Conservation (phyloP, 805 yeast genomes). For the Lachancea nothofagi region DNA sequence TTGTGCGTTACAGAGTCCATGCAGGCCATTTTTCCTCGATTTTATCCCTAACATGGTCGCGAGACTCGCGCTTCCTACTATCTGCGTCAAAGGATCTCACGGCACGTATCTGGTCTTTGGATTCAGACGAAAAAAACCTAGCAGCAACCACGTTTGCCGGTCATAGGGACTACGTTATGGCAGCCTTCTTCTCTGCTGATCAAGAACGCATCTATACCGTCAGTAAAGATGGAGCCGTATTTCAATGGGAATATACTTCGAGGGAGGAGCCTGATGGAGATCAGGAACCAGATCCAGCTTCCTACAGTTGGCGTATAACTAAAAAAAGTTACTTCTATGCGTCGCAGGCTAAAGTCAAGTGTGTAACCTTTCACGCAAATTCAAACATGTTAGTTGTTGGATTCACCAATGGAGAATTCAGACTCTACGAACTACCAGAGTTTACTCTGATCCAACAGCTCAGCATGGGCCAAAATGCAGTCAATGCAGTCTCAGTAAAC, state of each 20-base stretch:
- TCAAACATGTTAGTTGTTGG: conserved; percentile 81
- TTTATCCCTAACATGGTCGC: conserved; percentile 77
- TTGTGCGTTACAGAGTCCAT: conserved; percentile 80
- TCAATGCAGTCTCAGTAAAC: conserved; percentile 76
- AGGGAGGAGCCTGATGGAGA: conserved; percentile 43
- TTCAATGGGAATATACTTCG: conserved; percentile 81
- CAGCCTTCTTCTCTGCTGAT: conserved; percentile 78
- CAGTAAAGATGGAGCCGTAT: conserved; percentile 91
- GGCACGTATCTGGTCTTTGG: conserved; percentile 73
- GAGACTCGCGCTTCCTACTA: conserved; percentile 80
- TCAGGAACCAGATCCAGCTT: conserved; percentile 36
- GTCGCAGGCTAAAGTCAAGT: conserved; percentile 56
- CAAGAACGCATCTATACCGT: conserved; percentile 90
- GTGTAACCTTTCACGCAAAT: conserved; percentile 76
- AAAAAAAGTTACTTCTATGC: conserved; percentile 70
- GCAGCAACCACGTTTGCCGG: conserved; percentile 89
- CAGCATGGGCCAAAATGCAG: conserved; percentile 86
- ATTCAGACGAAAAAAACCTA: conserved; percentile 54
- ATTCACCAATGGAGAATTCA: conserved; percentile 82
- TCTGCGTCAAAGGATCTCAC: conserved; percentile 89
- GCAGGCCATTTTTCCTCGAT: conserved; percentile 91
- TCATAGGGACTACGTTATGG: conserved; percentile 81
- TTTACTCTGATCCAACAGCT: conserved; percentile 78
- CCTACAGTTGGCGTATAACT: conserved; percentile 75
- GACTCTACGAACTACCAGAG: conserved; percentile 80